Percentiles rank a stretch among this genome's conserved stretches.
phyloP scores from a whole-genome alignment of 805 yeast species.

The Middelhovenomyces tepae region DNA sequence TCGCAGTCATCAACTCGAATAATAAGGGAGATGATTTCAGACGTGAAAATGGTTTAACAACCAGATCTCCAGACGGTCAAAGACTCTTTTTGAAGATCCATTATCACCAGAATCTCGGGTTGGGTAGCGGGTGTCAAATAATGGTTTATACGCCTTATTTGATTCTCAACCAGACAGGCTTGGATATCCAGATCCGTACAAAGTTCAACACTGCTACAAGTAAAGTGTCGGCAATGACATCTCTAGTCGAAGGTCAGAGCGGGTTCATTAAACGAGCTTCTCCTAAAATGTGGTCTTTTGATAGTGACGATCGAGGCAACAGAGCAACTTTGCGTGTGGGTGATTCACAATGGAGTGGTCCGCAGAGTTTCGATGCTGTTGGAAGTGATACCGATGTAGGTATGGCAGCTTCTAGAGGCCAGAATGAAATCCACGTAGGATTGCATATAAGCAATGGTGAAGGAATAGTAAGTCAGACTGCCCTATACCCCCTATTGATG shows the following conservation, averaged over 20 bases:
- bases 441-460: constrained; percentile 36
- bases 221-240: constrained; percentile 12
- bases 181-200: constrained; percentile 48
- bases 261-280: constrained; percentile 25
- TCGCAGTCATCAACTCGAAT: constrained; percentile 50
- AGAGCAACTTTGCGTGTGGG: constrained; percentile 59
- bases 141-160: constrained; percentile 80
- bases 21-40: constrained; percentile 38
- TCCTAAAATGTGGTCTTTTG: constrained; percentile 85
- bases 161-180: constrained; percentile 71
- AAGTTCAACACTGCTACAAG: constrained; percentile 46
- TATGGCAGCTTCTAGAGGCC: constrained; percentile 27
- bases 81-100: constrained; percentile 52
- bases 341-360: constrained; percentile 63
- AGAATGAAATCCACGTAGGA: constrained; percentile 64
- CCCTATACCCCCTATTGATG: too few relatives aligned
- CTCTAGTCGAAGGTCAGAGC: constrained; percentile 16
- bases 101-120: constrained; percentile 41
- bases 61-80: constrained; percentile 56
- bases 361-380: constrained; percentile 78
- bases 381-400: constrained; percentile 66
- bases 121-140: constrained; percentile 54
- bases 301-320: constrained; percentile 48
- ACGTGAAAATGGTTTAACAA: constrained; percentile 43
- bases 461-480: too few relatives aligned